Percentiles rank a stretch among this genome's conserved stretches.
Evolutionary conservation across 306 rosid genomes (phyloP).

Genomic region (Cucurbita argyrosperma): DNA sequence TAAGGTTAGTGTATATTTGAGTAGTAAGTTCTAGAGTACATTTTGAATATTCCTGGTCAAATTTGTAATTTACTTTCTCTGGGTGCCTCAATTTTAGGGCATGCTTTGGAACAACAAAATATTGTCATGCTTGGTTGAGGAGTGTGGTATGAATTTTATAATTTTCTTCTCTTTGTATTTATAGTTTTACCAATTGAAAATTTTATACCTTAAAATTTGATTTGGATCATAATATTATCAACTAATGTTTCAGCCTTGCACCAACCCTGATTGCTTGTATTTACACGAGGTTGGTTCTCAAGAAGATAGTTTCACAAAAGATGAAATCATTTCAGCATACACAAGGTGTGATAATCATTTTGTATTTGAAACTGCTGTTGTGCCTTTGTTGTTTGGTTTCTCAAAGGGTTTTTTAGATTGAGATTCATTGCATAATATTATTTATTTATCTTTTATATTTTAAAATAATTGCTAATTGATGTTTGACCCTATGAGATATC

Average conservation of each 20-base stretch:
- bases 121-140: constrained; percentile 99
- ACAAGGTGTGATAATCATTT: constrained; percentile 44
- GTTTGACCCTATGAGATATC: not conserved
- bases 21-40: not conserved
- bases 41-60: not conserved
- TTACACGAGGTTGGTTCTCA: constrained; percentile 86
- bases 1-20: constrained; percentile 33
- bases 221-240: not conserved
- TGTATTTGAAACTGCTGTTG: not conserved
- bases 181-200: not conserved
- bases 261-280: constrained; percentile 91
- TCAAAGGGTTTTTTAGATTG: not conserved
- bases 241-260: constrained; percentile 66
- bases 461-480: not conserved
- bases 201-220: constrained; percentile 5
- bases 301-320: constrained; percentile 92
- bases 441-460: not conserved
- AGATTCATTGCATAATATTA: not conserved
- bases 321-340: constrained; percentile 81
- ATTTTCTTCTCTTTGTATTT: not conserved
- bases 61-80: not conserved
- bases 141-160: constrained; percentile 54
- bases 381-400: not conserved
- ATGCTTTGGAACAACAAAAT: constrained; percentile 97
- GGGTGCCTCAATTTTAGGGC: constrained; percentile 41